Conservation (phyloP, 1,284 basidiomycete genomes). For the Ceratobasidium sp. region DNA sequence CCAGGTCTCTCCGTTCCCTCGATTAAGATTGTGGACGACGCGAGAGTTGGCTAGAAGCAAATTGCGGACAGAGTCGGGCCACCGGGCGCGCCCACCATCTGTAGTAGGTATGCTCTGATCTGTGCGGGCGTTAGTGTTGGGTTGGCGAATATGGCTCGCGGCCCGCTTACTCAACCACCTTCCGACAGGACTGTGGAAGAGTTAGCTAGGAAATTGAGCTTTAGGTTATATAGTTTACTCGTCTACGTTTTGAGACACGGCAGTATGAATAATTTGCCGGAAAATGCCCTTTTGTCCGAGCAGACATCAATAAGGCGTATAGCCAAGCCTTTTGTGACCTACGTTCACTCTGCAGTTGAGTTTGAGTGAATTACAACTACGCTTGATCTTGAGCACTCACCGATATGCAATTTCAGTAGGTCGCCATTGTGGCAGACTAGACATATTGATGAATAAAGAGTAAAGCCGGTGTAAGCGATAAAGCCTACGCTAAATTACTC, state of each 20-base stretch:
- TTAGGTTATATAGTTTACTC: not conserved
- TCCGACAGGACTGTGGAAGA: not conserved
- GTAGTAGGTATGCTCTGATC: not conserved
- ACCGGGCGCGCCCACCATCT: not conserved
- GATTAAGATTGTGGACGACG: not conserved
- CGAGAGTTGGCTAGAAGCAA: not conserved
- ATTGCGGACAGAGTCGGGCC: not conserved
- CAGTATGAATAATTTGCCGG: not conserved
- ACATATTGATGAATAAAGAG: not conserved
- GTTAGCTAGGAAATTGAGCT: not conserved
- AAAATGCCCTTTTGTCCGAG: not conserved
- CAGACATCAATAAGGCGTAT: not conserved
- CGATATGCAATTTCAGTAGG: slow-evolving; percentile 10
- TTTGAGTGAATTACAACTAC: too few species aligned
- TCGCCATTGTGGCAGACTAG: slow-evolving; percentile 3
- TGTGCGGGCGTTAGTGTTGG: not conserved
- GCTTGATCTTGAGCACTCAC: not conserved
- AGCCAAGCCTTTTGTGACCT: not conserved
- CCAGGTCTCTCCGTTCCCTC: slow-evolving; percentile 1
- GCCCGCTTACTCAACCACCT: not conserved
- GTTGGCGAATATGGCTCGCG: not conserved
- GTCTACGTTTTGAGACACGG: not conserved
- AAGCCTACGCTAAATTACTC: not conserved
- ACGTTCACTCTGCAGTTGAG: not conserved
- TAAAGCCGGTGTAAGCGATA: not conserved